phyloP scores from a whole-genome alignment of 139 green algal species.

The Chlamydomonas sphaeroides region DNA sequence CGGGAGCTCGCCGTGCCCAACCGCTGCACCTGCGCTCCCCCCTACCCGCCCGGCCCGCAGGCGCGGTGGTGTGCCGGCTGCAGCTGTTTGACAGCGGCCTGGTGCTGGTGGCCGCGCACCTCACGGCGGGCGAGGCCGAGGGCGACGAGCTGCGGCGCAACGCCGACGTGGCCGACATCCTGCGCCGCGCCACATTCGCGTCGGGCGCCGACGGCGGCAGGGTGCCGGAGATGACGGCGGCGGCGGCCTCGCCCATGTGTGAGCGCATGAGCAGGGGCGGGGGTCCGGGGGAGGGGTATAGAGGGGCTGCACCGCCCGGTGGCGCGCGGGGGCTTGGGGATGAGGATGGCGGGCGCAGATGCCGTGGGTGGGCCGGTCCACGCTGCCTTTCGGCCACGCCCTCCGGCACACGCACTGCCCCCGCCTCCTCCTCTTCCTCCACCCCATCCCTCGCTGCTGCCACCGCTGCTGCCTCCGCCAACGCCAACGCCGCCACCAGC shows the following conservation, averaged over 20 bases:
- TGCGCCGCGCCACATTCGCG: slow-evolving; percentile 66
- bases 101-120: slow-evolving; percentile 72
- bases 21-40: neutral
- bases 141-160: slow-evolving; percentile 79
- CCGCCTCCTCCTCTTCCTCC: too few relatives aligned
- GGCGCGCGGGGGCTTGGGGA: too few relatives aligned
- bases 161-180: slow-evolving; percentile 75
- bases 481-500: neutral
- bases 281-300: too few relatives aligned
- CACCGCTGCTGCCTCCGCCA: too few relatives aligned
- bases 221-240: slow-evolving; percentile 25
- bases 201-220: neutral
- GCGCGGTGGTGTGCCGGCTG: slow-evolving; percentile 75
- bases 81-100: slow-evolving; percentile 74
- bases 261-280: slow-evolving; percentile 31
- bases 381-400: too few relatives aligned
- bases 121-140: slow-evolving; percentile 71
- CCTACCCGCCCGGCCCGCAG: slow-evolving; percentile 53
- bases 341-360: too few relatives aligned
- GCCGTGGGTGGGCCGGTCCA: too few relatives aligned
- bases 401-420: too few relatives aligned
- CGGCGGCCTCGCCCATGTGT: slow-evolving; percentile 30
- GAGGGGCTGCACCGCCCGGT: too few relatives aligned
- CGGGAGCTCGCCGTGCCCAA: too few relatives aligned
- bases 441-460: too few relatives aligned